These are phyloP conservation scores for Hyaloscypha bicolor DNA, from an alignment of 495 filamentous ascomycete species.

Conservation along the genomic window DNA sequence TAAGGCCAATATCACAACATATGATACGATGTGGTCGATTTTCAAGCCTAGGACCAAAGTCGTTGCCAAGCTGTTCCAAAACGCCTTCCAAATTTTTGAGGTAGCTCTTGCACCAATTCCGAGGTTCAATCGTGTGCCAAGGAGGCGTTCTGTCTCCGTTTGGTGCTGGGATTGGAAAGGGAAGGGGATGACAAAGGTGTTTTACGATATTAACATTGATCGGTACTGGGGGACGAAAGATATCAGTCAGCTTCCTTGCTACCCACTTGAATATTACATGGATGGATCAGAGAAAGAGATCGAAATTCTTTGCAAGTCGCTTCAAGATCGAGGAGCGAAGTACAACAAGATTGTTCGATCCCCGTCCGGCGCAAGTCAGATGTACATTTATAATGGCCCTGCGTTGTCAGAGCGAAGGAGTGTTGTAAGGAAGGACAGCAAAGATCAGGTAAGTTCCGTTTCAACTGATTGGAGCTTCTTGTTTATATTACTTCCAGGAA, in stretches of 20 bases:
- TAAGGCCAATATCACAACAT: constrained; percentile 22
- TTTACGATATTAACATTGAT: not conserved
- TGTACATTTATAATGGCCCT: not conserved
- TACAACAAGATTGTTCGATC: not conserved
- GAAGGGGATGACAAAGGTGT: not conserved
- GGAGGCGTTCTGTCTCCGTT: not conserved
- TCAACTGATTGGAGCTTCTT: too few relatives aligned
- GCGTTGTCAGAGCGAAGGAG: not conserved
- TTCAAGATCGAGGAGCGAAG: not conserved
- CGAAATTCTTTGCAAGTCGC: not conserved
- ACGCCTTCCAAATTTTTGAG: not conserved
- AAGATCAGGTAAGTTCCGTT: not conserved
- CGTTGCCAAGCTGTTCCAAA: constrained; percentile 16
- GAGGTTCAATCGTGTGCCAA: constrained; percentile 26
- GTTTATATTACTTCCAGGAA: not conserved
- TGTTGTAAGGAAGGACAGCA: not conserved
- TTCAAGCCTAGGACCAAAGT: constrained; percentile 31
- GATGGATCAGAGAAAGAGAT: not conserved
- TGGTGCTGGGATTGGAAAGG: not conserved
- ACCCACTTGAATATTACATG: not conserved
- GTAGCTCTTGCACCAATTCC: constrained; percentile 12
- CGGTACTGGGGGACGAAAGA: not conserved
- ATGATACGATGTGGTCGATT: constrained; percentile 32
- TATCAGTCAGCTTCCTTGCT: not conserved
- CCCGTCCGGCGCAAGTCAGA: not conserved